Conservation (phyloP, 2,329 filamentous ascomycete species). For the Aspergillus pseudoviridinutans region DNA sequence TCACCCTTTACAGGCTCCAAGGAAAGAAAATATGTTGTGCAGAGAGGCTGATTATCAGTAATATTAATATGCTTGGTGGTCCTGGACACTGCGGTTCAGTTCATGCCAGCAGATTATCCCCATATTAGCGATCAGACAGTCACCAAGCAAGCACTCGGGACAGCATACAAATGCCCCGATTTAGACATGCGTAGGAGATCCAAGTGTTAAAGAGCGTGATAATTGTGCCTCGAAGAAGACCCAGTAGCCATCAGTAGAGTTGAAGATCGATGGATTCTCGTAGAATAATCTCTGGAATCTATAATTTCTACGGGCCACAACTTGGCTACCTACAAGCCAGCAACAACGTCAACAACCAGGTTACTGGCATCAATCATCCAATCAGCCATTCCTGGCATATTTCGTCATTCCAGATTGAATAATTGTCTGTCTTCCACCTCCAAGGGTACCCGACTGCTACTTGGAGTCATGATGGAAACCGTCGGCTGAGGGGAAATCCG, state of each 20-base stretch:
- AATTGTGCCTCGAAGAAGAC: background rate
- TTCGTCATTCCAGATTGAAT: background rate
- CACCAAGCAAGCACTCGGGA: background rate
- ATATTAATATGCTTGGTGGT: background rate
- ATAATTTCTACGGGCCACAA: background rate
- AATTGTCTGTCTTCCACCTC: background rate
- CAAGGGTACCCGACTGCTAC: background rate
- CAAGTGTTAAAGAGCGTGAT: background rate
- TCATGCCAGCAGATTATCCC: background rate
- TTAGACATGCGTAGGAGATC: background rate
- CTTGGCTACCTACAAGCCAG: background rate
- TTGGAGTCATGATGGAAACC: background rate
- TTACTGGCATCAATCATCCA: background rate
- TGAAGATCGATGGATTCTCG: background rate
- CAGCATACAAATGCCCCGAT: background rate
- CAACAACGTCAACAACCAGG: background rate
- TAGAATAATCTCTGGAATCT: background rate
- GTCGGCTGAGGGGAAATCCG: background rate
- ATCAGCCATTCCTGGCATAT: background rate
- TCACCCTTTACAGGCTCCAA: background rate
- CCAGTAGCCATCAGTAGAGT: background rate
- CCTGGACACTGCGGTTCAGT: background rate
- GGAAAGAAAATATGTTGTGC: background rate
- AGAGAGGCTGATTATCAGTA: background rate
- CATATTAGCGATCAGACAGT: background rate